Conservation (phyloP, 1,284 basidiomycete genomes). For the Somion occarium region DNA sequence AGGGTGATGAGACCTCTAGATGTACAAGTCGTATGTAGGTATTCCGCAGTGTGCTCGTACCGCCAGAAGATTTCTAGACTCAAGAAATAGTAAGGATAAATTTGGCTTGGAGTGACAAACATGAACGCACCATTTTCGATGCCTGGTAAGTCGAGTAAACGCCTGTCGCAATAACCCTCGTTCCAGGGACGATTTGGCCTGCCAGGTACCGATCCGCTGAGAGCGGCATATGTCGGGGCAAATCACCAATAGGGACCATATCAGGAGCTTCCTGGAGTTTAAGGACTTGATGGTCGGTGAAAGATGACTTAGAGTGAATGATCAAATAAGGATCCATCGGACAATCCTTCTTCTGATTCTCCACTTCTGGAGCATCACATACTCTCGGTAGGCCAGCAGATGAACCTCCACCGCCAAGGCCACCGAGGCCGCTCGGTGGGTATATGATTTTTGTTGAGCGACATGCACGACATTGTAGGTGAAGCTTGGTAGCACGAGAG, state of each 20-base stretch:
- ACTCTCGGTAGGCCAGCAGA: constrained; percentile 78
- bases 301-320: constrained; percentile 90
- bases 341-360: constrained; percentile 87
- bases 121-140: constrained; percentile 64
- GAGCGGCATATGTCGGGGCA: constrained; percentile 93
- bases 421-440: constrained; percentile 83
- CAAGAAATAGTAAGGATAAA: neutral
- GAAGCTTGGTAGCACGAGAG: constrained; percentile 88
- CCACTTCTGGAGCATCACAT: constrained; percentile 74
- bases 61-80: constrained; percentile 58
- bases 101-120: neutral
- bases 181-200: constrained; percentile 91
- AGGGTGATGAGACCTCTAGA: constrained; percentile 81
- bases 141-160: constrained; percentile 96
- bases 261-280: constrained; percentile 99
- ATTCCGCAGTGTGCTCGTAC: constrained; percentile 83
- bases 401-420: constrained; percentile 69
- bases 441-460: constrained; percentile 78
- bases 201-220: constrained; percentile 89
- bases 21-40: constrained; percentile 95
- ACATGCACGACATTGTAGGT: constrained; percentile 92
- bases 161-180: constrained; percentile 91
- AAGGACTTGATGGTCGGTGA: constrained; percentile 94
- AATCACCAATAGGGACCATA: constrained; percentile 98
- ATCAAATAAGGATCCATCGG: constrained; percentile 96